phyloP scores from a whole-genome alignment of 2,329 filamentous ascomycete genomes.

The Fusarium sp. region DNA sequence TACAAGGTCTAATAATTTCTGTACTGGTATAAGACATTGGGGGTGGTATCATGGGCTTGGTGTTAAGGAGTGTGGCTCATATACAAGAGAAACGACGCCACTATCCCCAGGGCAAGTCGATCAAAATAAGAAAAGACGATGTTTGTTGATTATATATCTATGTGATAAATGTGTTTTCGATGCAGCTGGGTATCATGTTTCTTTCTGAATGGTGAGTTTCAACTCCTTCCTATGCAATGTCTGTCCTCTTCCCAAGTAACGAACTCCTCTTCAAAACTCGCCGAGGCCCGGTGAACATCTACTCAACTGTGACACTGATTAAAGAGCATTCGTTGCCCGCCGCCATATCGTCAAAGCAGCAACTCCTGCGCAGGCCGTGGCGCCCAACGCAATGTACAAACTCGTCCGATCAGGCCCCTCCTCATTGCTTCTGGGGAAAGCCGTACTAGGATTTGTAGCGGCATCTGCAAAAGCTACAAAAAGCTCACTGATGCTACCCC shows the following conservation, averaged over 20 bases:
- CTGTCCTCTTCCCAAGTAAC: not conserved
- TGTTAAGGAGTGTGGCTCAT: constrained; percentile 2
- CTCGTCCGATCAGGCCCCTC: constrained; percentile 84
- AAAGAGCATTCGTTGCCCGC: constrained; percentile 61
- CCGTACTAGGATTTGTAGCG: constrained; percentile 87
- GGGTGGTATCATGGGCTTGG: constrained; percentile 3
- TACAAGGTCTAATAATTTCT: constrained; percentile 77
- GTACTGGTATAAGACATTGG: not conserved
- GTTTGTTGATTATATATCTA: constrained; percentile 29
- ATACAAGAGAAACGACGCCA: not conserved
- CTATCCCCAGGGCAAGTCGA: not conserved
- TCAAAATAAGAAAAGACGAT: constrained; percentile 23
- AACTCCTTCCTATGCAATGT: constrained; percentile 38
- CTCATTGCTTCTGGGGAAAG: constrained; percentile 90
- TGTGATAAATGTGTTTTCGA: constrained; percentile 22
- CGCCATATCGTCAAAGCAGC: constrained; percentile 74
- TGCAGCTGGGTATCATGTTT: constrained; percentile 48
- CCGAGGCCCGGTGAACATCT: not conserved
- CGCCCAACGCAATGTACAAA: constrained; percentile 85
- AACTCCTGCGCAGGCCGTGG: constrained; percentile 70
- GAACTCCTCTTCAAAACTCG: not conserved
- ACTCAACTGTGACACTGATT: not conserved
- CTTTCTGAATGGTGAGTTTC: constrained; percentile 32
- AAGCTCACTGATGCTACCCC: constrained; percentile 92
- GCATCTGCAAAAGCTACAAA: constrained; percentile 93